Evolutionary conservation across 352 stramenopile genomes (phyloP).

Genomic region (Pythium diclinum): DNA sequence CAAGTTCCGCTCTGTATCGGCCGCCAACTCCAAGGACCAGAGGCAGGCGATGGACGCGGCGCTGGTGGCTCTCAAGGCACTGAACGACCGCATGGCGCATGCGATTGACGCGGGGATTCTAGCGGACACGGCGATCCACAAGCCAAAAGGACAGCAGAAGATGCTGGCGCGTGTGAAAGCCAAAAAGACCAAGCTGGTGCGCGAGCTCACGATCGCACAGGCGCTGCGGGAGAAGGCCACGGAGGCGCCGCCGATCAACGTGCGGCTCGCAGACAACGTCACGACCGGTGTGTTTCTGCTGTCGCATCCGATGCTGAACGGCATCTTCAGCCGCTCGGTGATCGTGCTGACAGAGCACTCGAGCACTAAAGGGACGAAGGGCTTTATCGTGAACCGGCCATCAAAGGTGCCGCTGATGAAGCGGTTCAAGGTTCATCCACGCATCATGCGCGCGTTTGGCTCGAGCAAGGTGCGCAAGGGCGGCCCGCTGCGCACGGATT

Average conservation of each 20-base stretch:
- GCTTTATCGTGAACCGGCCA: constrained; percentile 75
- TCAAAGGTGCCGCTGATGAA: constrained; percentile 51
- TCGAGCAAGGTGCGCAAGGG: constrained; percentile 55
- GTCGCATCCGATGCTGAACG: constrained; percentile 65
- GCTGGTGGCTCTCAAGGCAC: constrained; percentile 52
- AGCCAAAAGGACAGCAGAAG: background rate
- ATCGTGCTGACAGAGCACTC: constrained; percentile 74
- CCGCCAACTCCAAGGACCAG: background rate
- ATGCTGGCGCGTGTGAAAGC: background rate
- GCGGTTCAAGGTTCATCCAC: constrained; percentile 56
- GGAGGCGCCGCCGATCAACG: constrained; percentile 27
- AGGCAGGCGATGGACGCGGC: constrained; percentile 47
- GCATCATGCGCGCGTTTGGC: constrained; percentile 57
- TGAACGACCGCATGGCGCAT: constrained; percentile 60
- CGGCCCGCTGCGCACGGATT: constrained; percentile 58
- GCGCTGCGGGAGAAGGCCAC: constrained; percentile 14
- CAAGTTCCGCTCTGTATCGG: constrained; percentile 34
- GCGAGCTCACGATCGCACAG: constrained; percentile 15
- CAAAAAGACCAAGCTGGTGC: constrained; percentile 13
- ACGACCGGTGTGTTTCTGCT: constrained; percentile 67
- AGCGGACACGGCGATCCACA: background rate
- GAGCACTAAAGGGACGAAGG: constrained; percentile 41
- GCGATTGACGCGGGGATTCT: constrained; percentile 33
- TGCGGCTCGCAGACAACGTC: constrained; percentile 18
- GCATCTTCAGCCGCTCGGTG: constrained; percentile 71